Evolutionary conservation across 1,284 basidiomycete genomes (phyloP), one percentile per base, ranked within the genome.

Genomic region (Volvariella volvacea): DNA sequence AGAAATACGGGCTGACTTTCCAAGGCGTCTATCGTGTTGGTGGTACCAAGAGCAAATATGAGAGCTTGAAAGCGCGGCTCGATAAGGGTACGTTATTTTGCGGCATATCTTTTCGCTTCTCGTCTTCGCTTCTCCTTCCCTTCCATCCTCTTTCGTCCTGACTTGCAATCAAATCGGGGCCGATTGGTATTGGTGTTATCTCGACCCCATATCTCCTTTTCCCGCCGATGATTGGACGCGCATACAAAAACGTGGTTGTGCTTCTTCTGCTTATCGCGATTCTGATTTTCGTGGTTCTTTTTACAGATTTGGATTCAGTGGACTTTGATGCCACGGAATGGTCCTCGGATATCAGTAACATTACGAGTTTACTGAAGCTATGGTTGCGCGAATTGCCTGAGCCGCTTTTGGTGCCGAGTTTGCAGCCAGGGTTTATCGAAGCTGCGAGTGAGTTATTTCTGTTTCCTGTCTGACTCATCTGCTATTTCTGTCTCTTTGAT

Each of bases 321-420:
- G 83, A 96, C 63, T 69, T 96, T 43, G 80, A 92, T 62, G 73
- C 83, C n/a, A 78, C 87, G 8, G 92, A 96, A 61, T 93, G 92
- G 88, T 78, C 84, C 22, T 78, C 82, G 21, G 95, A 99, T 62
- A 94, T 99, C 68, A 98, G 96, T 68, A 94, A 92, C 51, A 88
- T 99, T 39, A 81, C 95, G 12, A 90, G 92, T 45, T 91, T 87
- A 37, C 70, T 98, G 49, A 99, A 99, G 67, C 71, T 94, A 54
- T 99, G 95, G 95, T 78, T 99, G 60, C 77, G 96, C 50, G 96
- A 99, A 61, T 70, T 99, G 45, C 95, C 95, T 9, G 93, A 98
- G 62, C 95, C 96, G 19, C 64, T 99, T 41, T 67, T 99, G 53
- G 98, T 95, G 1, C 76, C 77, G 52, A 73, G 71, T 42, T 73